A percentile compares a stretch with the other conserved stretches of the same genome.
Evolutionary conservation across 2,329 filamentous ascomycete species (phyloP).

Genomic region (Cordyceps tenuipes): DNA sequence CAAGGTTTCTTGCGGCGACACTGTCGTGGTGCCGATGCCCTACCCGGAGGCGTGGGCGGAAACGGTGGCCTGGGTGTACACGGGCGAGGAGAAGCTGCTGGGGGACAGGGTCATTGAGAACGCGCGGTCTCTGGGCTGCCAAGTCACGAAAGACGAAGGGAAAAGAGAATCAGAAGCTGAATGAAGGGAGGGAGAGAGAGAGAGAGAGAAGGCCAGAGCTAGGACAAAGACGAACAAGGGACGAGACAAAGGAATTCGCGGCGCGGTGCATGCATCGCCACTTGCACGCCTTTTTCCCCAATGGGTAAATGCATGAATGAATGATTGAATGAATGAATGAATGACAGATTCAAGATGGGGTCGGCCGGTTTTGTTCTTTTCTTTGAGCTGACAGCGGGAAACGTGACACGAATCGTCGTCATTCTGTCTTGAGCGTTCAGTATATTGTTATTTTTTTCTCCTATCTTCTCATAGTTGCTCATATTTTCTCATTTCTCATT

Average conservation of each 20-base stretch:
- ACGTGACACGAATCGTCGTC: slow-evolving; percentile 1
- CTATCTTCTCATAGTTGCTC: too few relatives aligned
- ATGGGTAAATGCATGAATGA: background rate
- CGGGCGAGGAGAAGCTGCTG: slow-evolving; percentile 34
- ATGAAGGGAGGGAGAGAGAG: background rate
- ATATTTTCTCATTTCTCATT: background rate
- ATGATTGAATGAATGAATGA: background rate
- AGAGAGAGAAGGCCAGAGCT: background rate
- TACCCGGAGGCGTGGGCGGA: slow-evolving; percentile 47
- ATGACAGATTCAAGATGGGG: too few relatives aligned
- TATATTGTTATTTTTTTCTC: background rate
- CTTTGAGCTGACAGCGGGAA: background rate
- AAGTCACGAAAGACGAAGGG: slow-evolving; percentile 11
- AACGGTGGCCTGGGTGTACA: slow-evolving; percentile 49
- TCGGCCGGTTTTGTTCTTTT: slow-evolving; percentile 5
- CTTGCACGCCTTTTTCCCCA: background rate
- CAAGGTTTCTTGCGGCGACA: slow-evolving; percentile 42
- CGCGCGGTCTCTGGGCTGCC: slow-evolving; percentile 47
- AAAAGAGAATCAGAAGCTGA: background rate
- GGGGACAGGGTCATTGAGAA: slow-evolving; percentile 42
- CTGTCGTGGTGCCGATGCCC: slow-evolving; percentile 50
- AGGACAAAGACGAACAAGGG: slow-evolving; percentile 3
- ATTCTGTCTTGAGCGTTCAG: background rate
- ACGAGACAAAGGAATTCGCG: slow-evolving; percentile 3
- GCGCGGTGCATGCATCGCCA: slow-evolving; percentile 4